These are phyloP conservation scores for Paramecium octaurelia DNA, from an alignment of 73 alveolate genomes.

Conservation along the genomic window DNA sequence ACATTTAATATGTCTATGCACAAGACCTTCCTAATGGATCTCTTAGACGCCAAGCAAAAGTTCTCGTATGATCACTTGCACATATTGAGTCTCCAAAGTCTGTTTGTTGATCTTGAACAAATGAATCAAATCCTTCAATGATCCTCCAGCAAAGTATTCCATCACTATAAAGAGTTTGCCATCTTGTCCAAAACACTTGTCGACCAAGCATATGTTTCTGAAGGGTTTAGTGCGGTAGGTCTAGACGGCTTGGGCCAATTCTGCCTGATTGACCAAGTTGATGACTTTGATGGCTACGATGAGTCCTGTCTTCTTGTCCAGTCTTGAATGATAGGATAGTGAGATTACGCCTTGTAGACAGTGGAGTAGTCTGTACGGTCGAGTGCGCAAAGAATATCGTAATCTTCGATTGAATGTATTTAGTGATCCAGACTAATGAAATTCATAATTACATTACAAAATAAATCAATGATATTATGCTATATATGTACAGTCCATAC, in stretches of 20 bases:
- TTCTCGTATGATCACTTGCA: slow-evolving; percentile 1
- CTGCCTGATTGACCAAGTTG: slow-evolving; percentile 36
- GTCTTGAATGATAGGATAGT: background rate
- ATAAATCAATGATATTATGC: slow-evolving; percentile 16
- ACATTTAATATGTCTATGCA: slow-evolving; percentile 43
- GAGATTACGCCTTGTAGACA: slow-evolving; percentile 22
- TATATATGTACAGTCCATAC: background rate
- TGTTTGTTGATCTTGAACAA: background rate
- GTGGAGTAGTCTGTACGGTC: slow-evolving; percentile 7
- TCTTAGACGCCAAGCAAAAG: slow-evolving; percentile 18
- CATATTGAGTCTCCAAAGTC: background rate
- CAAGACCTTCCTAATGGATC: slow-evolving; percentile 36
- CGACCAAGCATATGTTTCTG: background rate
- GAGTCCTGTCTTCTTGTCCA: slow-evolving; percentile 19
- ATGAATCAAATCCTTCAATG: slow-evolving; percentile 4
- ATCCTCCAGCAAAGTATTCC: slow-evolving; percentile 53
- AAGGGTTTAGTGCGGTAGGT: slow-evolving; percentile 1
- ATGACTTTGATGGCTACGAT: slow-evolving; percentile 45
- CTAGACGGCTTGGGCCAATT: background rate
- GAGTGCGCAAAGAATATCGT: slow-evolving; percentile 1
- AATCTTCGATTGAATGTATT: slow-evolving; percentile 29
- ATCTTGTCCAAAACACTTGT: slow-evolving; percentile 28
- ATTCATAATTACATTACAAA: slow-evolving; percentile 5
- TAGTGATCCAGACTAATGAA: slow-evolving; percentile 39
- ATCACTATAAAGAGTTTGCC: slow-evolving; percentile 34